These are phyloP conservation scores for Citrus reticulata DNA, from an alignment of 345 rosid species.

Conservation along the genomic window DNA sequence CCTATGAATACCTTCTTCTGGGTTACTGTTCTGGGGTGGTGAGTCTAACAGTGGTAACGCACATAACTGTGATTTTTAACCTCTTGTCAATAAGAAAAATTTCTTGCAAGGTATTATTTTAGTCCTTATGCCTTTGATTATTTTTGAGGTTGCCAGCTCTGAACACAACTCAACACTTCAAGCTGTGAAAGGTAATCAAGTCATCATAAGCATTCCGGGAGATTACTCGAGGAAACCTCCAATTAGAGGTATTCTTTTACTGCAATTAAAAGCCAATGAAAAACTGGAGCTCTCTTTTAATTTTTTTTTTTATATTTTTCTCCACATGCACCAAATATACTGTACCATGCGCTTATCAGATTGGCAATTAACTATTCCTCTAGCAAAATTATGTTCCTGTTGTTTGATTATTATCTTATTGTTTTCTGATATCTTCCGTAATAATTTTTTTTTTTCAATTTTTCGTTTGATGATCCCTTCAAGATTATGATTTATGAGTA, in stretches of 20 bases:
- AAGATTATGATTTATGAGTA: neutral
- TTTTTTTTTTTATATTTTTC: neutral
- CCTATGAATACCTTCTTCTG: constrained; percentile 80
- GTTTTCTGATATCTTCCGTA: neutral
- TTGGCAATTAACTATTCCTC: neutral
- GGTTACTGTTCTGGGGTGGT: constrained; percentile 57
- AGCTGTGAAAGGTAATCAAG: constrained; percentile 37
- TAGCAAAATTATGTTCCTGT: neutral
- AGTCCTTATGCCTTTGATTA: constrained; percentile 12
- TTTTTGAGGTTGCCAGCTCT: constrained; percentile 34
- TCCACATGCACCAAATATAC: neutral
- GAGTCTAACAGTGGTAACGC: constrained; percentile 6
- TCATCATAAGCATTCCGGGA: constrained; percentile 72
- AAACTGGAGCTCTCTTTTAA: neutral
- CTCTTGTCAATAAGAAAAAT: neutral
- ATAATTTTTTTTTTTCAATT: neutral
- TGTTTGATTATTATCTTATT: neutral
- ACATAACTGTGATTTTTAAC: neutral
- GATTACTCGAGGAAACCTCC: constrained; percentile 88
- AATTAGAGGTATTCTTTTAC: constrained; percentile 51
- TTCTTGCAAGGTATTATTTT: neutral
- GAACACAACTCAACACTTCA: constrained; percentile 24
- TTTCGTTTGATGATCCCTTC: neutral
- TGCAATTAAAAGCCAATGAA: neutral
- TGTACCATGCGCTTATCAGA: neutral